These are phyloP conservation scores for Salix koriyanagi DNA, from an alignment of 345 rosid genomes.

Conservation along the genomic window DNA sequence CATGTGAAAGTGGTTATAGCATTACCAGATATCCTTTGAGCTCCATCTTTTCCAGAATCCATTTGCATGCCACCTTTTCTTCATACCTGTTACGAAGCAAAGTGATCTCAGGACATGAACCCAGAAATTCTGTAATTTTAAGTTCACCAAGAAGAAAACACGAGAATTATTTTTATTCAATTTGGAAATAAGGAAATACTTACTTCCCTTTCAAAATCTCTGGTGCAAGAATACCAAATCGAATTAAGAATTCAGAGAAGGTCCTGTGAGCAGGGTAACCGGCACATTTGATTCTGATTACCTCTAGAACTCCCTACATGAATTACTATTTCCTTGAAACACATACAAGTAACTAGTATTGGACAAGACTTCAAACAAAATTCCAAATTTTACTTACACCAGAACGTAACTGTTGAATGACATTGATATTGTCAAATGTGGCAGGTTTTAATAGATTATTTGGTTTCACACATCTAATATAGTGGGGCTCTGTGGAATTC, in stretches of 20 bases:
- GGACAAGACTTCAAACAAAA: neutral
- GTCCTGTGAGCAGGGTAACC: constrained; percentile 77
- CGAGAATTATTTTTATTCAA: neutral
- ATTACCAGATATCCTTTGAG: constrained; percentile 70
- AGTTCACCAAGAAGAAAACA: constrained; percentile 6
- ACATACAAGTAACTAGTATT: constrained; percentile 10
- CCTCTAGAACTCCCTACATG: constrained; percentile 92
- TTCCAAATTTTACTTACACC: constrained; percentile 55
- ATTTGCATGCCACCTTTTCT: constrained; percentile 68
- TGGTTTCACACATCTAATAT: constrained; percentile 93
- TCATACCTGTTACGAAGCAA: constrained; percentile 46
- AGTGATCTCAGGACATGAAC: constrained; percentile 14
- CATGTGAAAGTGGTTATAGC: neutral
- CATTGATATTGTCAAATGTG: constrained; percentile 54
- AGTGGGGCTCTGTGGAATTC: constrained; percentile 82
- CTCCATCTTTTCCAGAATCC: constrained; percentile 62
- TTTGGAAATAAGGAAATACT: constrained; percentile 24
- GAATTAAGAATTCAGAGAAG: constrained; percentile 57
- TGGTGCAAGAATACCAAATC: constrained; percentile 67
- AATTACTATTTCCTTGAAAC: constrained; percentile 20
- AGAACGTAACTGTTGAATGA: constrained; percentile 82
- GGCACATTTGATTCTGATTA: constrained; percentile 80
- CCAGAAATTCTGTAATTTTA: neutral
- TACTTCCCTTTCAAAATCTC: constrained; percentile 53
- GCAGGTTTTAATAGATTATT: constrained; percentile 58